These are phyloP conservation scores for Monarda citriodora DNA, from an alignment of 305 asterid species.

Conservation along the genomic window DNA sequence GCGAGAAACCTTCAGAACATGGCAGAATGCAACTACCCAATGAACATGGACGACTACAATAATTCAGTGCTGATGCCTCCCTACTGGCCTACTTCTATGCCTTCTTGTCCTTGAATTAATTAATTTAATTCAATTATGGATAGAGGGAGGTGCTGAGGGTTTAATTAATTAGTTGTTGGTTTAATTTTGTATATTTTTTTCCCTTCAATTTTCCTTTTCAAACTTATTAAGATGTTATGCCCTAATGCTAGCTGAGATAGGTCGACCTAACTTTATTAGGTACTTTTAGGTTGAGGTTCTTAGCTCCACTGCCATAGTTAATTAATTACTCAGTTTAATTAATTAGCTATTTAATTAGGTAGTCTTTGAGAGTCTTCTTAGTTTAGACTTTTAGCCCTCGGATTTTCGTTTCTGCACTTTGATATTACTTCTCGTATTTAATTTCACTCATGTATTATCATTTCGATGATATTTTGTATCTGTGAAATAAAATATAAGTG, in stretches of 20 bases:
- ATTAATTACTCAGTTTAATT: not conserved
- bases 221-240: not conserved
- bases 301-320: not conserved
- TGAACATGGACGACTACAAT: slow-evolving; percentile 33
- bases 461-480: too few relatives aligned
- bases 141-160: too few relatives aligned
- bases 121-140: not conserved
- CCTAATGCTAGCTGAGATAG: not conserved
- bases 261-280: not conserved
- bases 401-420: too few relatives aligned
- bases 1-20: slow-evolving; percentile 10
- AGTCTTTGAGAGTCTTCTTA: not conserved
- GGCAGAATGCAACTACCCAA: slow-evolving; percentile 24
- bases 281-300: not conserved
- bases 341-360: not conserved
- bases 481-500: too few relatives aligned
- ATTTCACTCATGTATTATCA: too few relatives aligned
- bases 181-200: not conserved
- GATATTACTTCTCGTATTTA: too few relatives aligned
- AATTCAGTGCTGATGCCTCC: slow-evolving; percentile 27
- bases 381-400: not conserved
- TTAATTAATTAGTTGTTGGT: slow-evolving; percentile 10
- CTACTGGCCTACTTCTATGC: slow-evolving; percentile 31
- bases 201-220: not conserved
- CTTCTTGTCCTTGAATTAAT: slow-evolving; percentile 19